Conservation (phyloP, 768 basidiomycete genomes). For the Tylopilus sp. region DNA sequence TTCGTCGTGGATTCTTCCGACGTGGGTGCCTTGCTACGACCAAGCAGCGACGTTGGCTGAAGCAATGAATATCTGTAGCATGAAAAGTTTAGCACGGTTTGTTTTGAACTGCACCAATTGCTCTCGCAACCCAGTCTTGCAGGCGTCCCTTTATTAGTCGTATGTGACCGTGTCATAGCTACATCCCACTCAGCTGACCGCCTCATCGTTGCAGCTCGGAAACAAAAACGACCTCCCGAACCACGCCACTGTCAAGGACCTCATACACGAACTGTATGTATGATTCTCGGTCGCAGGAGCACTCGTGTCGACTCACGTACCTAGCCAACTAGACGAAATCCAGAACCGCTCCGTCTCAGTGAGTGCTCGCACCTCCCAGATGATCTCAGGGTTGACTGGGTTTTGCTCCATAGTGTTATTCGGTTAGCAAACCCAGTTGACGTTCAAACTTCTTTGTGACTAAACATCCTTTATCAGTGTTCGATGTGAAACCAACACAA, state of each 20-base stretch:
- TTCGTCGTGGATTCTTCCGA: constrained; percentile 93
- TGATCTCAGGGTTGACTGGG: background rate
- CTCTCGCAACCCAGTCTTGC: constrained; percentile 60
- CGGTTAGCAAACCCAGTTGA: constrained; percentile 42
- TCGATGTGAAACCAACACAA: constrained; percentile 97
- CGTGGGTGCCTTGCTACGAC: constrained; percentile 44
- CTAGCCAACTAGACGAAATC: constrained; percentile 67
- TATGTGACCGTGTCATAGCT: constrained; percentile 41
- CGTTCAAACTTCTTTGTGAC: background rate
- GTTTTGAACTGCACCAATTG: constrained; percentile 81
- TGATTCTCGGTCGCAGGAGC: background rate
- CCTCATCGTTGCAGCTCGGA: constrained; percentile 53
- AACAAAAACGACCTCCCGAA: constrained; percentile 89
- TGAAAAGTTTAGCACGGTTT: constrained; percentile 78
- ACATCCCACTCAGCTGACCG: too few relatives aligned
- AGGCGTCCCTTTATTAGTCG: constrained; percentile 81
- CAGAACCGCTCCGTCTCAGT: constrained; percentile 82
- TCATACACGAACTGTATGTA: constrained; percentile 72
- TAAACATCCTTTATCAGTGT: constrained; percentile 49
- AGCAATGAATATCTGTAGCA: constrained; percentile 39
- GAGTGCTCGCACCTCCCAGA: constrained; percentile 30
- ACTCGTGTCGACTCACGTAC: constrained; percentile 26
- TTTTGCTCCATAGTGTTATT: constrained; percentile 59
- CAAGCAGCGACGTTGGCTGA: constrained; percentile 1
- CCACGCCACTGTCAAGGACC: constrained; percentile 75